Percentiles rank a stretch among this genome's conserved stretches.
These are phyloP conservation scores for Ganoderma multipileum DNA, from an alignment of 1,284 basidiomycete genomes.

Conservation along the genomic window DNA sequence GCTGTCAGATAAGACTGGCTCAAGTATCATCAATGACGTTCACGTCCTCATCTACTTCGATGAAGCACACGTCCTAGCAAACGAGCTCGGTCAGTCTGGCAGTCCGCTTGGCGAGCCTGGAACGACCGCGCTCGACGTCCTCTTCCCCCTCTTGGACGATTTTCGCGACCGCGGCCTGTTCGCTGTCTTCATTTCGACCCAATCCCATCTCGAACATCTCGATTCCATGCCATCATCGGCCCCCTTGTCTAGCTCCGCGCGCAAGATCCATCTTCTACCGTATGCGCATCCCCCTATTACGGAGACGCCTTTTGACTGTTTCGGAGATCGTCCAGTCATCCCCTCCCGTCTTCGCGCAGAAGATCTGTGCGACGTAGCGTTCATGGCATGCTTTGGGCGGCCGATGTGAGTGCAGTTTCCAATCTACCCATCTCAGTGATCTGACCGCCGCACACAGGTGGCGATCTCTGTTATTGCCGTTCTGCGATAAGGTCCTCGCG, in stretches of 20 bases:
- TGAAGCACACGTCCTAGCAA: not conserved
- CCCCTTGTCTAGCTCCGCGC: not conserved
- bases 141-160: not conserved
- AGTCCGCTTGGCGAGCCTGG: not conserved
- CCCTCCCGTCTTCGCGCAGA: not conserved
- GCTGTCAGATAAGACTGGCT: not conserved
- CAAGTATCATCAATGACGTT: not conserved
- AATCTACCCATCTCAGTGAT: not conserved
- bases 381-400: slow-evolving; percentile 1
- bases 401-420: not conserved
- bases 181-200: not conserved
- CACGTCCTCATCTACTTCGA: not conserved
- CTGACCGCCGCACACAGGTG: not conserved
- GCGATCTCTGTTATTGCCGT: not conserved
- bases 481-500: not conserved
- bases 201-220: not conserved
- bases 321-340: not conserved
- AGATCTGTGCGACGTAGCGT: not conserved
- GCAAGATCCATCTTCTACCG: not conserved
- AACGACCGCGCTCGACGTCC: not conserved
- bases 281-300: not conserved
- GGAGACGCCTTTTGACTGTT: not conserved
- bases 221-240: not conserved
- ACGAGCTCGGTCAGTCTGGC: not conserved
- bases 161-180: not conserved